Evolutionary conservation across 2,329 filamentous ascomycete species (phyloP), one percentile per base, ranked within the genome.

Genomic region (Claviceps capensis): DNA sequence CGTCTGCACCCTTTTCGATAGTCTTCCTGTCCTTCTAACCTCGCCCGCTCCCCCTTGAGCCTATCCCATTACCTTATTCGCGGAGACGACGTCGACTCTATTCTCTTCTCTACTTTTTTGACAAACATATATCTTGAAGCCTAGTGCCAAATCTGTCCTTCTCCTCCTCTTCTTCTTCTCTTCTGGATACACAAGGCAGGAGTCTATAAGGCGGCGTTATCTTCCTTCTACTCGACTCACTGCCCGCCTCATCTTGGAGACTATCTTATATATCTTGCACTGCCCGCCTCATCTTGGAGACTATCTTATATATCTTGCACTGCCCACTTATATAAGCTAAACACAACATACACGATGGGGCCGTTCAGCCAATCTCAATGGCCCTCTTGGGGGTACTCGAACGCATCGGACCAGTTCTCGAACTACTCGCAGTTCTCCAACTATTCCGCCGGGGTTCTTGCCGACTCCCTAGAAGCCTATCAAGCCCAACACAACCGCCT

Each of bases 391-490:
- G 56, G 61, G 11, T 69, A 66, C 53, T 56, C 63, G 47, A 59
- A 56, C 46, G 54, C 59, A 49, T 51, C 56, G 51, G 62, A 62
- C 52, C 58, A 61, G 3, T 69, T 63, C 52, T 49, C 63, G 23
- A 57, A 60, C 49, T 69, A 67, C 54, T 53, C 61, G 13, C 65
- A 65, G 43, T 53, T 63, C 37, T 58, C 63, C n/a, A 65, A 61
- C 45, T 69, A 68, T 57, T 57, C 65, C 14, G 9, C 30, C 9
- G 53, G 62, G 16, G 69, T 68, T 49, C 62, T 69, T 16, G 63
- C 66, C 49, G 67, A 69, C 47, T 68, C 66, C 26, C 63, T 70
- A 61, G 67, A 69, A 23, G 57, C 65, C 5, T 69, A 69, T 54
- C 65, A 64, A 42, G 56, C 60, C 42, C 67, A 68, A 38, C 66